Evolutionary conservation across 305 asterid genomes (phyloP), one percentile per base, ranked within the genome.

Genomic region (Fraxinus greggii): DNA sequence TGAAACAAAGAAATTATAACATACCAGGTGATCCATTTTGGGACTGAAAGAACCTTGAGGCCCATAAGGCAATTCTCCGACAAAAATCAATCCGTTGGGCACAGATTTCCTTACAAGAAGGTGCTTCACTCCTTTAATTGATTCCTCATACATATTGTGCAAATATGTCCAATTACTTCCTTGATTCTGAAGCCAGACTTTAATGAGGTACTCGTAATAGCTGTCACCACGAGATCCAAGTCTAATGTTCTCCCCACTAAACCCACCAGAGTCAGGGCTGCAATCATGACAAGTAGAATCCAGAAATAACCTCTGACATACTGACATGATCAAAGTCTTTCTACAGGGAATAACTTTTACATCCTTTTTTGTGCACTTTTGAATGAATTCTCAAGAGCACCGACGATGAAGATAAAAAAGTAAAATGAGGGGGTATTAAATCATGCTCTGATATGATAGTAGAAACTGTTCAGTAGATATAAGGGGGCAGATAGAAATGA

Each of bases 151-250:
- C 99, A 93, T 94, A 79, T 91, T 91, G 29, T 91, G 89, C 91
- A 96, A 85, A 86, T 92, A 96, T 10, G 94, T 90, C 78, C 89
- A 86, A 81, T 94, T 92, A 81, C 88, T 82, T 78, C 90, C 93
- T 80, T 67, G 91, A 83, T 89, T 90, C 83, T 96, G 98, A 92
- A 96, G 97, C 98, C 98, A 94, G 40, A 94, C 92, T 91, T 94
- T 94, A 61, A 93, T 82, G 83, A 94, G 97, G 92, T 93, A 96
- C 89, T 96, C 99, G 76, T 94, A 96, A 86, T 96, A 96, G 90
- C 98, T 94, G 89, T 96, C 99, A 54, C 98, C 98, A 35, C 98
- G 97, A 76, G 99, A 96, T 87, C 98, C 98, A 84, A 96, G 98
- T 87, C 99, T 92, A 81, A 96, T 94, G 85, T 93, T 94, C n/a